Base-by-base conservation (phyloP, 225 moss, liverwort and hornwort genomes). In the Anthoceros angustus region DNA sequence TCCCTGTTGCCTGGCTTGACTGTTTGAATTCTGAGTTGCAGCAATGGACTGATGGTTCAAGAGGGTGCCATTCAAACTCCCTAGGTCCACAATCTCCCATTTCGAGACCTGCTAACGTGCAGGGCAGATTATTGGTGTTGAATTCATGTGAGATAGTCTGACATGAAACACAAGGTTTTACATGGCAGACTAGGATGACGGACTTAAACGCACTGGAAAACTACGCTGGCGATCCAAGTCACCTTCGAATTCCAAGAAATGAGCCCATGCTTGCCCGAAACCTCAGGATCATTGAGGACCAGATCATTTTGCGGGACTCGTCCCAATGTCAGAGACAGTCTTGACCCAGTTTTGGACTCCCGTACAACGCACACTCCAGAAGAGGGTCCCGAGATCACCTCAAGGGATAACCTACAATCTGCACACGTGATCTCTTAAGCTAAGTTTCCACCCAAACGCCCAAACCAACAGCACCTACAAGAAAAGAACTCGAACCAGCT, bases 61-160 rank as follows among this genome's bases (percentile, higher is more conserved):
- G 21, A 87, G 77, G 60, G 93, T 94, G 66, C 93, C 93, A 82
- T 94, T 94, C 71, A 94, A 66, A 76, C 93, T 94, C 66, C 93
- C 93, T 87, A 87, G 83, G 70, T 94, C 93, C 64, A 84, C 80
- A 64, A 94, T 81, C 83, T 94, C 93, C 93, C 93, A 94, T 71
- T 87, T 94, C 42, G 71, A 84, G 62, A 81, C 74, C 93, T 93
- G 75, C 42, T 18, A 75, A 74, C 63, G 40, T 40, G 14, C 38
- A 48, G 41, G 25, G 8, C 26, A 12, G 45, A 12, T 43, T 39
- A 23, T 21, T 9, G 8, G 64, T 63, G 45, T 25, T 5, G 12
- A 10, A 64, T 15, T 10, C 10, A 18, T 55, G 8, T 15, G 18
- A 0, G 23, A 55, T 7, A 9, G 18, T 20, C n/a, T 6, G 40